phyloP scores from a whole-genome alignment of 1,139 yeast genomes.

The Yarrowia galli region DNA sequence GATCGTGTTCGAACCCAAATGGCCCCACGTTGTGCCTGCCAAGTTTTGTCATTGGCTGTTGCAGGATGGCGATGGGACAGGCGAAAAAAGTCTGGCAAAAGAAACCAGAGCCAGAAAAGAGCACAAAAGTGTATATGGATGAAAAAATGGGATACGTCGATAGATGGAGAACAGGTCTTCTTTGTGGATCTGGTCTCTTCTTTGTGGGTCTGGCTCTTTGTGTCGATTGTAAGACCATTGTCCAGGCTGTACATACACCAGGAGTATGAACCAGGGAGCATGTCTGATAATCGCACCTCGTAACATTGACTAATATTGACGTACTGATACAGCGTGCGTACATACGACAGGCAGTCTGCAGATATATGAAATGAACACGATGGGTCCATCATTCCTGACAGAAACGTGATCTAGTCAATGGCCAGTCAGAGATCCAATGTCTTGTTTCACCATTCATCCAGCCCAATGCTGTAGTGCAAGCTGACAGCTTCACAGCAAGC shows the following conservation, averaged over 20 bases:
- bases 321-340: background rate
- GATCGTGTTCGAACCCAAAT: background rate
- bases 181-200: background rate
- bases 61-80: background rate
- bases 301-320: background rate
- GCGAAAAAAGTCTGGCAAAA: no score
- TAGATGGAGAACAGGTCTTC: no score
- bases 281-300: no score
- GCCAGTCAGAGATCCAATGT: background rate
- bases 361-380: background rate
- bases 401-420: background rate
- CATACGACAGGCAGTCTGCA: background rate
- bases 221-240: no score
- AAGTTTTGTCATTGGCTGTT: constrained; percentile 7
- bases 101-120: no score
- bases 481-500: background rate
- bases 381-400: background rate
- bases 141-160: background rate
- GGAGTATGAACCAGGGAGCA: background rate
- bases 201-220: background rate
- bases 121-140: background rate
- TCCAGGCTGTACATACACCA: background rate
- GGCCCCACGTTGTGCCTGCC: constrained; percentile 27
- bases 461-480: no score
- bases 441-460: background rate